Evolutionary conservation across 192 early-diverging fungal genomes (phyloP).

Genomic region (Backusella macrospora): DNA sequence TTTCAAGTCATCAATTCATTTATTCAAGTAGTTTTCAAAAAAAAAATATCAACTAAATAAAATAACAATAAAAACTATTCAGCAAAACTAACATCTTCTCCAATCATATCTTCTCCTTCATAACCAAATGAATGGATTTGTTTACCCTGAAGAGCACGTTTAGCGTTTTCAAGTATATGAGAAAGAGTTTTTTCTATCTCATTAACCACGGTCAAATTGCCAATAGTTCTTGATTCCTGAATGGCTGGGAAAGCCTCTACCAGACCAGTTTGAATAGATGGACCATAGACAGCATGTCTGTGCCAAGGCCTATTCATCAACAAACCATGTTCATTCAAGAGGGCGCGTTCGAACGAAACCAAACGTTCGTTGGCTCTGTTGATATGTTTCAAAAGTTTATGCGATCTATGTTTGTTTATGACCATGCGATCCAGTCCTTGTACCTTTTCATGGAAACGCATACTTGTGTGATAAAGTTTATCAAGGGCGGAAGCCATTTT

Average conservation of each 20-base stretch:
- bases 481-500: background rate
- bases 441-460: background rate
- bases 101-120: background rate
- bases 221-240: background rate
- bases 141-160: background rate
- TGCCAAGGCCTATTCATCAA: constrained; percentile 50
- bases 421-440: background rate
- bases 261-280: constrained; percentile 22
- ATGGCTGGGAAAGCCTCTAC: background rate
- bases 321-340: constrained; percentile 58
- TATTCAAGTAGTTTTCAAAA: no score
- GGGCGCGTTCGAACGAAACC: constrained; percentile 51
- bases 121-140: background rate
- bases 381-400: constrained; percentile 21
- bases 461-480: background rate
- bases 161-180: background rate
- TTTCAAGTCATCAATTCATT: no score
- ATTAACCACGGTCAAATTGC: background rate
- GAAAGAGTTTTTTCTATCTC: background rate
- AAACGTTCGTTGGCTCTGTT: constrained; percentile 48
- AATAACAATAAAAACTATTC: background rate
- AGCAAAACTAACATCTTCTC: background rate
- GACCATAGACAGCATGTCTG: constrained; percentile 57
- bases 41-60: background rate
- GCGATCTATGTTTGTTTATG: background rate